A percentile compares a stretch with the other conserved stretches of the same genome.
Conservation (phyloP, 306 rosid species). For the Hylodesmum podocarpum region DNA sequence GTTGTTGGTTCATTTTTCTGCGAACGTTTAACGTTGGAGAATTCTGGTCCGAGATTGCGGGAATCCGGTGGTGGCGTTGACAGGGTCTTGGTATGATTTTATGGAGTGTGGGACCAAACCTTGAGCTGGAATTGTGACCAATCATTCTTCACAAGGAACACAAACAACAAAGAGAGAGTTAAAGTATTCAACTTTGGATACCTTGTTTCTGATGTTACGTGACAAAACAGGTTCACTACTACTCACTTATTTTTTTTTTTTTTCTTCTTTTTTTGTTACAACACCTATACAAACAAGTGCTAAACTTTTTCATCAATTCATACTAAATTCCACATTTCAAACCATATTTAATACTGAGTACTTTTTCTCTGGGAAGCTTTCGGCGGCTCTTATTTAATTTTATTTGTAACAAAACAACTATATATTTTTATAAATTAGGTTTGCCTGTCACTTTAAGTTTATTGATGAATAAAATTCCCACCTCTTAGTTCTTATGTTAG, state of each 20-base stretch:
- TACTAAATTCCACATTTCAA: neutral
- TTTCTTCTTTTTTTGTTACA: neutral
- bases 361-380: too few relatives aligned
- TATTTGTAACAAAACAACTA: neutral
- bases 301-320: neutral
- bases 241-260: neutral
- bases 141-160: slow-evolving; percentile 20
- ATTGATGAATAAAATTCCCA: neutral
- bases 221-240: neutral
- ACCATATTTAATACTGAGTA: neutral
- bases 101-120: neutral
- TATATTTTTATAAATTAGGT: neutral
- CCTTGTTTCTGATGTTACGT: slow-evolving; percentile 25
- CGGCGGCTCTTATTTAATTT: too few relatives aligned
- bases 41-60: slow-evolving; percentile 29
- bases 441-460: neutral
- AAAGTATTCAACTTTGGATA: slow-evolving; percentile 20
- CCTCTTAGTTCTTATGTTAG: neutral
- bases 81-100: slow-evolving; percentile 6
- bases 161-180: slow-evolving; percentile 3
- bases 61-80: slow-evolving; percentile 13
- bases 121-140: neutral
- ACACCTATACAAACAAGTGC: neutral
- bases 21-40: slow-evolving; percentile 23
- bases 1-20: slow-evolving; percentile 9